Percentiles rank a stretch among this genome's conserved stretches.
Conservation (phyloP, 1,139 yeast genomes). For the Blastobotrys petasosporus region DNA sequence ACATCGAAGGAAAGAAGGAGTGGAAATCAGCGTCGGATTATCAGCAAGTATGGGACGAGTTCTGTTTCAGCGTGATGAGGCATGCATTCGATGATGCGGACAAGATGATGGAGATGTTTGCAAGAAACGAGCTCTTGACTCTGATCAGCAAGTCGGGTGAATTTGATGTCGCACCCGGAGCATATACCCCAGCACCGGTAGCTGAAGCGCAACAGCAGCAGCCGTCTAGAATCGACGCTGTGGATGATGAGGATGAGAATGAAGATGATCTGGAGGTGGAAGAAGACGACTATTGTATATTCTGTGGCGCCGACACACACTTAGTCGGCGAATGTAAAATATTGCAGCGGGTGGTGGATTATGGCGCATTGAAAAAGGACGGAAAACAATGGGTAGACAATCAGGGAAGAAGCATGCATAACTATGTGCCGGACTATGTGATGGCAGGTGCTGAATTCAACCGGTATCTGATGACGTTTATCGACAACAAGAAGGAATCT, state of each 20-base stretch:
- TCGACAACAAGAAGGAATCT: constrained; percentile 1
- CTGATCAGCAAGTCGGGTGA: no score
- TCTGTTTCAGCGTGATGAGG: no score
- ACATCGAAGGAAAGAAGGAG: no score
- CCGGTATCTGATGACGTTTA: constrained; percentile 5
- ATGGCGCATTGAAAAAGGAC: constrained; percentile 5
- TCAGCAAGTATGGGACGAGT: no score
- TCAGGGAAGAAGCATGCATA: constrained; percentile 4
- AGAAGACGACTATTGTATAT: constrained; percentile 10
- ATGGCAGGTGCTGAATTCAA: constrained; percentile 9
- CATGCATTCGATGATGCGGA: no score
- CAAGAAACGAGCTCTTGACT: no score
- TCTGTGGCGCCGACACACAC: constrained; percentile 8
- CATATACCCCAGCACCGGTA: no score
- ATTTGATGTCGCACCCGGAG: no score
- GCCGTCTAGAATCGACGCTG: neutral
- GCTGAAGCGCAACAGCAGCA: neutral
- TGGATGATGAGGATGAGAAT: neutral
- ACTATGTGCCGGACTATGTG: constrained; percentile 9
- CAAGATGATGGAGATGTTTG: no score
- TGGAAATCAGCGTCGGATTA: no score
- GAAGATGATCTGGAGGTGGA: neutral
- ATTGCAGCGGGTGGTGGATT: constrained; percentile 6
- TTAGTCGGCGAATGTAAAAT: constrained; percentile 7
- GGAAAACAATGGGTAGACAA: constrained; percentile 6